Conservation (phyloP, 2,329 filamentous ascomycete species). For the Rugonectria rugulosa region DNA sequence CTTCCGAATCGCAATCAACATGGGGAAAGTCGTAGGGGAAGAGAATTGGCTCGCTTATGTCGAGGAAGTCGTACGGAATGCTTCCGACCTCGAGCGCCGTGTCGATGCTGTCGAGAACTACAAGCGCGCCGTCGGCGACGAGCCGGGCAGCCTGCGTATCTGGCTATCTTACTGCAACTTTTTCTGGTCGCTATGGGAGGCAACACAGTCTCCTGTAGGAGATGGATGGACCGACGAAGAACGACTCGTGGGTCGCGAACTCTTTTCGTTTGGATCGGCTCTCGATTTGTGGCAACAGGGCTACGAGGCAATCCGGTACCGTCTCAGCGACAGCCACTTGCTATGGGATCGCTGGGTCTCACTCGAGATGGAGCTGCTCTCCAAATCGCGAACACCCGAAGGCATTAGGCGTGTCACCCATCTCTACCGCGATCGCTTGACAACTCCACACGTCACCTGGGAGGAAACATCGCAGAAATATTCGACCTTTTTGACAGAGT, state of each 20-base stretch:
- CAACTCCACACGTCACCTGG: slow-evolving; percentile 78
- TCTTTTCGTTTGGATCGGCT: slow-evolving; percentile 74
- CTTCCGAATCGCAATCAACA: slow-evolving; percentile 41
- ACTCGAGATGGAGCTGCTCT: slow-evolving; percentile 73
- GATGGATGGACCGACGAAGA: slow-evolving; percentile 71
- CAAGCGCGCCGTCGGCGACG: slow-evolving; percentile 72
- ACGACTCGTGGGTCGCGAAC: slow-evolving; percentile 70
- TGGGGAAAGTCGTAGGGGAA: slow-evolving; percentile 73
- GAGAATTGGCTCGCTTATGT: slow-evolving; percentile 80
- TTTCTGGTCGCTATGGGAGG: slow-evolving; percentile 74
- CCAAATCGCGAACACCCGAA: slow-evolving; percentile 60
- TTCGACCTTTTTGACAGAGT: slow-evolving; percentile 76
- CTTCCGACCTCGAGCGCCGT: slow-evolving; percentile 70
- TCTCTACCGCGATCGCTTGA: slow-evolving; percentile 74
- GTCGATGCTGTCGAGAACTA: slow-evolving; percentile 76
- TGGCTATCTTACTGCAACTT: slow-evolving; percentile 84
- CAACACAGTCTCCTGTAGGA: slow-evolving; percentile 64
- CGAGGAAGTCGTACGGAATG: slow-evolving; percentile 70
- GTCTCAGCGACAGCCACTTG: slow-evolving; percentile 77
- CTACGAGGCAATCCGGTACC: slow-evolving; percentile 75
- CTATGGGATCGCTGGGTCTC: slow-evolving; percentile 83
- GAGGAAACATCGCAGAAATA: slow-evolving; percentile 78
- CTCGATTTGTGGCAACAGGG: slow-evolving; percentile 76
- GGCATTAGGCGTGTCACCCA: slow-evolving; percentile 71
- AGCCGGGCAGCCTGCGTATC: slow-evolving; percentile 75